Conservation (phyloP, 1,139 yeast species). For the Magnusiomyces tetraspermus region DNA sequence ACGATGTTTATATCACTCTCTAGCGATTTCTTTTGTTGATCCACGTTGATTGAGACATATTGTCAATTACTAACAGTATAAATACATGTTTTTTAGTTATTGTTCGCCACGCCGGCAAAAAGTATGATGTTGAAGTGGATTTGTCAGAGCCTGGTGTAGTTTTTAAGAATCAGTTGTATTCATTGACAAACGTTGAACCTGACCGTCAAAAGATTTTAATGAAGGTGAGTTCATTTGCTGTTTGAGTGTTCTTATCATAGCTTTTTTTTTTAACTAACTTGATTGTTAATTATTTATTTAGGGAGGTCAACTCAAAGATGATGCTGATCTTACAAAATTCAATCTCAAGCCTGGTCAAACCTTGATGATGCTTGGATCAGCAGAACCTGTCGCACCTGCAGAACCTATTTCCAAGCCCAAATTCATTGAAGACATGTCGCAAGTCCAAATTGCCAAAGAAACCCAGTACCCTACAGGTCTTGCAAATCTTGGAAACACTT, state of each 20-base stretch:
- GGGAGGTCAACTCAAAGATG: conserved; percentile 79
- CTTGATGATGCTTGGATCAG: conserved; percentile 88
- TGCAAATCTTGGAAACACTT: conserved; percentile 84
- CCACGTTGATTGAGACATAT: not conserved
- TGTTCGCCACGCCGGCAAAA: conserved; percentile 80
- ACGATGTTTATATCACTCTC: no score
- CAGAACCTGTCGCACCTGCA: conserved; percentile 64
- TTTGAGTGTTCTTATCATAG: not conserved
- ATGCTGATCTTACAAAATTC: conserved; percentile 42
- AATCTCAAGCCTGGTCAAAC: conserved; percentile 56
- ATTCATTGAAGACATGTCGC: conserved; percentile 63
- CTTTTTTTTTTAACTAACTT: not conserved
- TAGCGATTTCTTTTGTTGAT: not conserved
- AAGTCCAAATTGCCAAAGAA: conserved; percentile 33
- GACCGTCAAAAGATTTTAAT: conserved; percentile 83
- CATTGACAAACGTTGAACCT: conserved; percentile 70
- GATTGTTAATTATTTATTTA: conserved; percentile 3
- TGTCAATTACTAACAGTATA: not conserved
- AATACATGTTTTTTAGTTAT: conserved; percentile 31
- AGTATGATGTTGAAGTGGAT: conserved; percentile 57
- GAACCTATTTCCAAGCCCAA: conserved; percentile 38
- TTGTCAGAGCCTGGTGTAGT: conserved; percentile 45
- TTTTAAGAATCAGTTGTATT: conserved; percentile 62
- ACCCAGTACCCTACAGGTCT: conserved; percentile 61
- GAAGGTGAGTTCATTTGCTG: conserved; percentile 32